Conservation (phyloP, 1,139 yeast genomes). For the Yamadazyma atmosphaerica region DNA sequence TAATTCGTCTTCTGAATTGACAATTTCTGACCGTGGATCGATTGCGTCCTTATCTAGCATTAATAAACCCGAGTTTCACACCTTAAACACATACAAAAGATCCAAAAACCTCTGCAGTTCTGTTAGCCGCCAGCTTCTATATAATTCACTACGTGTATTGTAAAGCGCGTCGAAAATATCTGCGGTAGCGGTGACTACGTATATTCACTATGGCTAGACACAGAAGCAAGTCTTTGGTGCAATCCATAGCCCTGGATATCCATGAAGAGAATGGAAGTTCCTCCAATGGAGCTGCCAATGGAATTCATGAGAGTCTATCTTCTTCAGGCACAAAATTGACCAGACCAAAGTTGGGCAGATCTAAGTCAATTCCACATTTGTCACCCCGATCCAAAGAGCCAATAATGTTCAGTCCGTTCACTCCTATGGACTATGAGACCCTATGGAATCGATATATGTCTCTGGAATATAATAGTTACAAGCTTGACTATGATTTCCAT, state of each 20-base stretch:
- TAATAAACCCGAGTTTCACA: background rate
- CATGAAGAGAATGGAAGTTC: slow-evolving; percentile 23
- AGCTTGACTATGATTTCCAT: slow-evolving; percentile 5
- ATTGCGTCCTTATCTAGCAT: slow-evolving; percentile 2
- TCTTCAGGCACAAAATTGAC: no score
- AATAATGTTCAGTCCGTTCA: slow-evolving; percentile 34
- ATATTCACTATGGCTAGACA: slow-evolving; percentile 35
- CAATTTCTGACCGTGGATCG: slow-evolving; percentile 23
- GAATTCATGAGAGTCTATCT: no score
- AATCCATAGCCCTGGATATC: slow-evolving; percentile 40
- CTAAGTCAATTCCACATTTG: slow-evolving; percentile 18
- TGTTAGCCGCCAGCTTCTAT: no score
- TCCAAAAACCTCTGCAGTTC: no score
- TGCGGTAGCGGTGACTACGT: no score
- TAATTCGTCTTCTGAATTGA: slow-evolving; percentile 22
- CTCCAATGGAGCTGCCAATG: background rate
- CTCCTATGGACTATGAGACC: slow-evolving; percentile 29
- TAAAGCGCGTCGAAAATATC: no score
- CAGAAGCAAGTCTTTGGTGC: slow-evolving; percentile 55
- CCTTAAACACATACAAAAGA: slow-evolving; percentile 3
- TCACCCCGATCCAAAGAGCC: slow-evolving; percentile 2
- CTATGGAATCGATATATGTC: slow-evolving; percentile 34
- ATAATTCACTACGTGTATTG: no score
- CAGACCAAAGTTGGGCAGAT: slow-evolving; percentile 14
- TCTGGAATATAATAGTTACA: slow-evolving; percentile 20